These are phyloP conservation scores for Amanita pallidorosea DNA, from an alignment of 768 basidiomycete species.

Conservation along the genomic window DNA sequence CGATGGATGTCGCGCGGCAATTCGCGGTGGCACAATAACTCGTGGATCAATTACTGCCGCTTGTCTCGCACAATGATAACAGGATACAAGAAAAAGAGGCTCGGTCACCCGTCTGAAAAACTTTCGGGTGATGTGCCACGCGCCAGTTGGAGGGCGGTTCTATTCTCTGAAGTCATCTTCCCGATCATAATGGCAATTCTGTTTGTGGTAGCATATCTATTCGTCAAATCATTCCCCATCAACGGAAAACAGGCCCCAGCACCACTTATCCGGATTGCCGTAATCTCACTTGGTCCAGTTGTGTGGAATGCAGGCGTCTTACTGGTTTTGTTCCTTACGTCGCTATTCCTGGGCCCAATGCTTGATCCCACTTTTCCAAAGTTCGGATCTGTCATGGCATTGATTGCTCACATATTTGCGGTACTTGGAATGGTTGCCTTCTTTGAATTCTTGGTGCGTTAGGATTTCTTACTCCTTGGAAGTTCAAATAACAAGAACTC, in stretches of 20 bases:
- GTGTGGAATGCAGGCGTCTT: conserved; percentile 91
- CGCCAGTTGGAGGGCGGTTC: conserved; percentile 83
- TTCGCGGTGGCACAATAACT: conserved; percentile 93
- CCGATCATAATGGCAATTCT: conserved; percentile 78
- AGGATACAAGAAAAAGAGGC: conserved; percentile 98
- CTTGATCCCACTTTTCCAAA: conserved; percentile 73
- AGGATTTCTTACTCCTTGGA: not conserved
- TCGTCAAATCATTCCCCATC: conserved; percentile 80
- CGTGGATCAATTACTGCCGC: conserved; percentile 99
- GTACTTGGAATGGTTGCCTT: conserved; percentile 84
- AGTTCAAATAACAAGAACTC: conserved; percentile 9
- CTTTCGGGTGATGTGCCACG: conserved; percentile 92
- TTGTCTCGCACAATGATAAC: conserved; percentile 97
- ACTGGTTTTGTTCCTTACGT: conserved; percentile 79
- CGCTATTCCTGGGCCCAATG: conserved; percentile 89
- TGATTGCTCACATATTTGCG: conserved; percentile 75
- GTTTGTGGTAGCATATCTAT: conserved; percentile 85
- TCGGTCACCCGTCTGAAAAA: conserved; percentile 96
- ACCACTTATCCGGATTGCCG: conserved; percentile 85
- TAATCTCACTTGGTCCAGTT: conserved; percentile 89
- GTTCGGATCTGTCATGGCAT: conserved; percentile 90
- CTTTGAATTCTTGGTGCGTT: conserved; percentile 89
- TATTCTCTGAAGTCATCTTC: conserved; percentile 81
- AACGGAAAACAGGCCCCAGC: conserved; percentile 59
- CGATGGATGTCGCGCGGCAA: conserved; percentile 99